These are phyloP conservation scores for Stachybotrys chlorohalonatus DNA, from an alignment of 2,329 filamentous ascomycete species.

Conservation along the genomic window DNA sequence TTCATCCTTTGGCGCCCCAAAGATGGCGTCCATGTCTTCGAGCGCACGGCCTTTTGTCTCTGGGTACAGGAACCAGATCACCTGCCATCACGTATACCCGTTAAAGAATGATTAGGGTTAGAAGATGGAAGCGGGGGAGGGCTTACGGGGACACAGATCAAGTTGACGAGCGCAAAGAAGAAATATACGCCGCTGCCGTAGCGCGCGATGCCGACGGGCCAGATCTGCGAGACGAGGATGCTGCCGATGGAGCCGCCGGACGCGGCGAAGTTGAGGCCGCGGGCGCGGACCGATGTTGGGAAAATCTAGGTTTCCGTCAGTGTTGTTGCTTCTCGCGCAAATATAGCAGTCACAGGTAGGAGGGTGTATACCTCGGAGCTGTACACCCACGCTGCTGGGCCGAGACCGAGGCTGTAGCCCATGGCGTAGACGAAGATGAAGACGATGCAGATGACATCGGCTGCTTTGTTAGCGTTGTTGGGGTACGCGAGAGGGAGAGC, in stretches of 20 bases:
- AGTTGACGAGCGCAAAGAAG: conserved; percentile 29
- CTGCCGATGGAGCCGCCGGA: conserved; percentile 46
- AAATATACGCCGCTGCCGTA: conserved; percentile 46
- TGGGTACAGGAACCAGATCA: conserved; percentile 32
- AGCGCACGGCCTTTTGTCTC: conserved; percentile 32
- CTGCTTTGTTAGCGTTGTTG: conserved; percentile 33
- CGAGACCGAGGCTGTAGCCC: conserved; percentile 49
- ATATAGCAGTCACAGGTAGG: neutral
- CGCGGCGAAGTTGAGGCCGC: conserved; percentile 46
- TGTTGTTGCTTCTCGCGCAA: neutral
- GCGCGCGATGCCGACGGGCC: conserved; percentile 42
- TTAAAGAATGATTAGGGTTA: neutral
- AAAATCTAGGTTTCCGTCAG: conserved; percentile 34
- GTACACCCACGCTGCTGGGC: conserved; percentile 49
- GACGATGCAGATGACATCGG: conserved; percentile 41
- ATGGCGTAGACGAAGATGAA: conserved; percentile 52
- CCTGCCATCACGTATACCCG: conserved; percentile 11
- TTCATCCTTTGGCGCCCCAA: conserved; percentile 12
- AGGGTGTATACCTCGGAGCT: conserved; percentile 37
- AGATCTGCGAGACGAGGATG: conserved; percentile 43
- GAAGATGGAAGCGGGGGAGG: neutral
- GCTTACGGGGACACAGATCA: conserved; percentile 29
- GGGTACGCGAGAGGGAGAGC: conserved; percentile 41
- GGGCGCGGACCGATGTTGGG: conserved; percentile 45
- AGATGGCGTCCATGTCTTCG: conserved; percentile 36